Evolutionary conservation across 345 rosid genomes (phyloP).

Genomic region (Boechera retrofracta): DNA sequence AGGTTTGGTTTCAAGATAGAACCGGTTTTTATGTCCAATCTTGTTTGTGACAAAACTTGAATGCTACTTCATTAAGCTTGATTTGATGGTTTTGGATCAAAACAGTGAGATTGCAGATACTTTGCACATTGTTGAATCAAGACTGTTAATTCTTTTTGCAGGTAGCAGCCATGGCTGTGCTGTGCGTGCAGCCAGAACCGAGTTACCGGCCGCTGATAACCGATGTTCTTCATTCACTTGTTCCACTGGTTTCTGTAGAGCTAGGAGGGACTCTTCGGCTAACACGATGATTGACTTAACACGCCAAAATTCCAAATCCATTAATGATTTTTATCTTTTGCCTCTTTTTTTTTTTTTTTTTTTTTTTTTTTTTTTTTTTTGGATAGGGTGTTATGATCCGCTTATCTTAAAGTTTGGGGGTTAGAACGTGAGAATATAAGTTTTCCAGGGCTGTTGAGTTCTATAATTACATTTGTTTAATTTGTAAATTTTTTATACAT

Average conservation of each 20-base stretch:
- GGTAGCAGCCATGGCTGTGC: slow-evolving; percentile 97
- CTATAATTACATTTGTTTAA: neutral
- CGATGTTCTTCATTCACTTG: slow-evolving; percentile 84
- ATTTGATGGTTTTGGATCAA: neutral
- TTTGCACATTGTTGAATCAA: neutral
- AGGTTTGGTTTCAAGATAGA: slow-evolving; percentile 55
- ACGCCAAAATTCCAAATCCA: neutral
- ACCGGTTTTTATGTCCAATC: slow-evolving; percentile 25
- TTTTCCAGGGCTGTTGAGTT: slow-evolving; percentile 17
- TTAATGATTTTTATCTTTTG: neutral
- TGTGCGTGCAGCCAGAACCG: slow-evolving; percentile 93
- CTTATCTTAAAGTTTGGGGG: slow-evolving; percentile 10
- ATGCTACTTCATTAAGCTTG: slow-evolving; percentile 38
- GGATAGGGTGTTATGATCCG: slow-evolving; percentile 3
- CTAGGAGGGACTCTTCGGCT: slow-evolving; percentile 81
- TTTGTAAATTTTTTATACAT: slow-evolving; percentile 18
- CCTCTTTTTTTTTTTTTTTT: neutral
- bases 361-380: neutral
- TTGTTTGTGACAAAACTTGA: slow-evolving; percentile 52
- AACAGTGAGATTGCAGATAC: slow-evolving; percentile 7
- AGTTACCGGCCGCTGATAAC: slow-evolving; percentile 85
- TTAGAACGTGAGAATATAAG: slow-evolving; percentile 18
- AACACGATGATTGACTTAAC: slow-evolving; percentile 40
- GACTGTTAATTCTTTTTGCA: slow-evolving; percentile 37
- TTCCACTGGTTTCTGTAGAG: slow-evolving; percentile 77